These are phyloP conservation scores for Heliamphora exappendiculata DNA, from an alignment of 148 eudicot genomes.

Conservation along the genomic window DNA sequence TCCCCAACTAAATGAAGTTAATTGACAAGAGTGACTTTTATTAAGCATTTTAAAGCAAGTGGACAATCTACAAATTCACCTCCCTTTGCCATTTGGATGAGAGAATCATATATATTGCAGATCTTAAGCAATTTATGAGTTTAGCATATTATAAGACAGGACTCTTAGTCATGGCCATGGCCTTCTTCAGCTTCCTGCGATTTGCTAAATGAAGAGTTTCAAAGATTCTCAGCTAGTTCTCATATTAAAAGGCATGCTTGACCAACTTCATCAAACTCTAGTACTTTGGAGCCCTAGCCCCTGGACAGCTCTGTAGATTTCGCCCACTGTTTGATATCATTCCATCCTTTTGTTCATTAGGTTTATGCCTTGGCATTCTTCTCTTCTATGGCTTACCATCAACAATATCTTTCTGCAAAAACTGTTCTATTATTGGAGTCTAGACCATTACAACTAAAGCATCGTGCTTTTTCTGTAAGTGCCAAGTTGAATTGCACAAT, in stretches of 20 bases:
- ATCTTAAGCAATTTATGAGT: neutral
- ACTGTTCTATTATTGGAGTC: neutral
- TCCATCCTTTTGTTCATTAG: neutral
- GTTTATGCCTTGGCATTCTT: neutral
- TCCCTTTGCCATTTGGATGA: neutral
- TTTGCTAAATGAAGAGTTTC: neutral
- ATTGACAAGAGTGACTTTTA: no score
- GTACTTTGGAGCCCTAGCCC: no score
- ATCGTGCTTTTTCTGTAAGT: neutral
- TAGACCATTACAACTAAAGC: no score
- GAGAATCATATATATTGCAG: neutral
- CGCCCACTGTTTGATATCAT: neutral
- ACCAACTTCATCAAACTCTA: no score
- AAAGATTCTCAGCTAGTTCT: neutral
- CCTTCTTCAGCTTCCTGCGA: neutral
- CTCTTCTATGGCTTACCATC: neutral
- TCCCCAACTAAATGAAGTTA: neutral
- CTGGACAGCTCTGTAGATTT: no score
- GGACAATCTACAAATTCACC: neutral
- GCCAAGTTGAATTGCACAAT: neutral
- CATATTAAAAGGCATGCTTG: no score
- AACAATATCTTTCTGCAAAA: no score
- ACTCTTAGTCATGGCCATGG: neutral
- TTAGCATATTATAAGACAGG: neutral
- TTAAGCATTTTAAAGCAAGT: neutral